phyloP scores from a whole-genome alignment of 2,329 filamentous ascomycete genomes.

The Celoporthe dispersa region DNA sequence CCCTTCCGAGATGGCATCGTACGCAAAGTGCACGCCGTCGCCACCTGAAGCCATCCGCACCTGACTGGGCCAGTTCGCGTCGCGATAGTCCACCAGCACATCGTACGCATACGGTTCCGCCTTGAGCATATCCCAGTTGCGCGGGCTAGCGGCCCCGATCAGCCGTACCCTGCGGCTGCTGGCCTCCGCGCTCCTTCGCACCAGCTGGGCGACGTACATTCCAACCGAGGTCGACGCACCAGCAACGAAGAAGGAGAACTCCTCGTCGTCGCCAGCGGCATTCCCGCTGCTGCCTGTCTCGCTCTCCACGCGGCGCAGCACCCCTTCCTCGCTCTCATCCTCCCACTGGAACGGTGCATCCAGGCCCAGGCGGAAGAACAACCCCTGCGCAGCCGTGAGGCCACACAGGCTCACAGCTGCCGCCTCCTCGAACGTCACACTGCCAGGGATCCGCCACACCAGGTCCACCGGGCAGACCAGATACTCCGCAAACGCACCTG shows the following conservation, averaged over 20 bases:
- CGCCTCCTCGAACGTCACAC: conserved; percentile 42
- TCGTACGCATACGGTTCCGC: conserved; percentile 44
- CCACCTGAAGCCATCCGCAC: conserved; percentile 34
- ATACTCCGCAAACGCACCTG: conserved; percentile 51
- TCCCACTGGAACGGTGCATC: conserved; percentile 40
- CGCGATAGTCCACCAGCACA: conserved; percentile 44
- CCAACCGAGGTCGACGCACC: conserved; percentile 42
- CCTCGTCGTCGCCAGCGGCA: neutral
- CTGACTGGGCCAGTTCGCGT: conserved; percentile 40
- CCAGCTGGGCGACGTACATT: conserved; percentile 40
- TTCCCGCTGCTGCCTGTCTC: neutral
- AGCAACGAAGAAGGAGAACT: conserved; percentile 36
- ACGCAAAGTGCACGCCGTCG: conserved; percentile 41
- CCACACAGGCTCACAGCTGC: conserved; percentile 46
- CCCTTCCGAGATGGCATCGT: conserved; percentile 47
- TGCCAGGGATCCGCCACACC: conserved; percentile 42
- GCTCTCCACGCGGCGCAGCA: conserved; percentile 20
- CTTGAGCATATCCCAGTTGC: conserved; percentile 36
- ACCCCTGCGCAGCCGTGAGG: conserved; percentile 47
- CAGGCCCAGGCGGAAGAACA: conserved; percentile 45
- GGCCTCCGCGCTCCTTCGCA: conserved; percentile 26
- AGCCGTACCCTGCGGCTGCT: conserved; percentile 32
- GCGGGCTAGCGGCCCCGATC: conserved; percentile 38
- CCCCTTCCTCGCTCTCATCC: conserved; percentile 21
- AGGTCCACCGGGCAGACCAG: conserved; percentile 42